Evolutionary conservation across 179 eudicot genomes (phyloP).

Genomic region (Gypsophila paniculata): DNA sequence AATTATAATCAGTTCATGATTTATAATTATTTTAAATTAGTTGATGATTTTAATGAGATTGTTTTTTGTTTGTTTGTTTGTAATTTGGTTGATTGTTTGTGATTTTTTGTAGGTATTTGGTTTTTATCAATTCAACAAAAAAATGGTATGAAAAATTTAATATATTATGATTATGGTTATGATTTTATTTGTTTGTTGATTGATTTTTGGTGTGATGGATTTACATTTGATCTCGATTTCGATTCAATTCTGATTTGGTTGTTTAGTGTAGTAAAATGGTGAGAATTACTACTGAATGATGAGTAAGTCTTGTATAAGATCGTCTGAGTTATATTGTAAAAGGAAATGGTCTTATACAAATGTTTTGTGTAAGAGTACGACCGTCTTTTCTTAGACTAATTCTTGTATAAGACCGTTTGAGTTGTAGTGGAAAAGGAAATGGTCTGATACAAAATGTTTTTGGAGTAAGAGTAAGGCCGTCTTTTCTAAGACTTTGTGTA

Average conservation of each 20-base stretch:
- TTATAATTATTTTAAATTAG: neutral
- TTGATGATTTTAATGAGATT: neutral
- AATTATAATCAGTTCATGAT: no score
- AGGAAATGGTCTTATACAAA: no score
- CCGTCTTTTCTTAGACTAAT: no score
- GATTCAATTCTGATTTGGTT: neutral
- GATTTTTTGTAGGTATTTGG: slow-evolving; percentile 16
- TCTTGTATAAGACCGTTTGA: no score
- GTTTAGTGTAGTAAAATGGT: neutral
- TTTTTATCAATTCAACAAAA: neutral
- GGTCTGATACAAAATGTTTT: no score
- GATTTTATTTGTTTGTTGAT: neutral
- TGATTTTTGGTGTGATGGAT: slow-evolving; percentile 6
- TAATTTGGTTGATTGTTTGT: slow-evolving; percentile 1
- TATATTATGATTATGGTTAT: slow-evolving; percentile 10
- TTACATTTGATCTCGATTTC: neutral
- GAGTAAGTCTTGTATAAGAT: no score
- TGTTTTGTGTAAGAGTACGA: no score
- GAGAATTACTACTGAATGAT: slow-evolving; percentile 2
- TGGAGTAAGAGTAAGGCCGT: no score
- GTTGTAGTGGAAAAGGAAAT: no score
- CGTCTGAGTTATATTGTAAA: no score
- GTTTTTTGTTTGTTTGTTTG: neutral
- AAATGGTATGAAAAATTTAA: slow-evolving; percentile 27
- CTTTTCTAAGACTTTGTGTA: no score